These are phyloP conservation scores for Neoboletus brunneissimus DNA, from an alignment of 768 basidiomycete species.

Conservation along the genomic window DNA sequence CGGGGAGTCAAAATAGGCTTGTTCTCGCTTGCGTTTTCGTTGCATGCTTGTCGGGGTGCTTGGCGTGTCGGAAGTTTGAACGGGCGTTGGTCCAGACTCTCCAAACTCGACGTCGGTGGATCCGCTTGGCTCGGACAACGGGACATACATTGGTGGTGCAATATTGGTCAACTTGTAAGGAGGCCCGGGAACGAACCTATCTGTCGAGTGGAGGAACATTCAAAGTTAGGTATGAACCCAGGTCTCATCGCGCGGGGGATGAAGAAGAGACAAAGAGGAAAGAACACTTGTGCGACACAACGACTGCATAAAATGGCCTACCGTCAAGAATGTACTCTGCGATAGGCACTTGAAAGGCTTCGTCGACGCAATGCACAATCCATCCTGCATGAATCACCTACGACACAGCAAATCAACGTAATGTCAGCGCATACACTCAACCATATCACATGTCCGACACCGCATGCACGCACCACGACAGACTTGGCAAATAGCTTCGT, in stretches of 20 bases:
- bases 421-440: constrained; percentile 8
- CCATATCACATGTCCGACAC: neutral
- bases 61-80: constrained; percentile 19
- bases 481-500: constrained; percentile 26
- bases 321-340: constrained; percentile 31
- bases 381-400: constrained; percentile 33
- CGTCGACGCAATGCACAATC: constrained; percentile 30
- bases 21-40: constrained; percentile 30
- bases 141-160: neutral
- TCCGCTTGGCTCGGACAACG: neutral
- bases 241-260: neutral
- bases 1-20: constrained; percentile 28
- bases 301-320: constrained; percentile 13
- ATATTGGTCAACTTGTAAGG: constrained; percentile 19
- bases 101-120: neutral
- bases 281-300: neutral
- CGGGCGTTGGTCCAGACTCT: neutral
- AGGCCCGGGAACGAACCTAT: constrained; percentile 12
- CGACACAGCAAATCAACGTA: neutral
- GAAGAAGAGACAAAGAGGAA: neutral
- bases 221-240: constrained; percentile 1
- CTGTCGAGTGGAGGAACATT: constrained; percentile 4
- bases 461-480: constrained; percentile 24
- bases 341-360: constrained; percentile 27
- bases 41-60: constrained; percentile 22